Base-by-base conservation (phyloP, 108 stramenopile genomes). In the Cyclotella baltica region DNA sequence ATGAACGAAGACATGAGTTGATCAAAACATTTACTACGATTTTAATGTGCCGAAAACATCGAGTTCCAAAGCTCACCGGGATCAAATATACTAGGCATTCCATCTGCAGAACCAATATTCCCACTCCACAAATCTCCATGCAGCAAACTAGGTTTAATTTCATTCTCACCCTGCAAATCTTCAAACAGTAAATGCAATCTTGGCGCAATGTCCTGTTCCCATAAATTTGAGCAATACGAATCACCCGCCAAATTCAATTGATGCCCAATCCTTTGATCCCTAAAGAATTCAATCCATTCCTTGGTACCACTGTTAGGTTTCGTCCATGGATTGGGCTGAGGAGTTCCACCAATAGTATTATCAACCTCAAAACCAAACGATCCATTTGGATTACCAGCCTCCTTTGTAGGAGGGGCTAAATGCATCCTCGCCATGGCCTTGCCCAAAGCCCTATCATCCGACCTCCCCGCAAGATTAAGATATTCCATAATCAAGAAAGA, bases 101-200 rank as follows among this genome's bases (percentile, higher is more conserved):
- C 86, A 53, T 85, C 83, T 13, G 86, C 84, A 31, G 65, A 67
- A 13, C 86, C 86, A 51, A 87, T 85, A 47, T 87, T 87, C 15
- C 86, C 86, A 51, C 73, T 71, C 86, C 86, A 87, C 62, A 87
- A 74, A 77, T 87, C 86, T 28, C 86, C 86, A 73, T 87, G 86
- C 27, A 87, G 61, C 57, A 87, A 62, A 15, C 72, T 78, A 13
- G 86, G 86, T 43, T 70, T 57, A 35, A 78, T 85, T 29, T 87
- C 86, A 36, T 73, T 75, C 43, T 75, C 81, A 31, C 63, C 81
- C 0, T 29, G 47, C 25, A 85, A 58, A 29, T 68, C 86, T 29
- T 86, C 73, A 57, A 86, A 86, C 25, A 86, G 51, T 15, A 78
- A 64, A 43, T 75, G 67, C 62, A 86, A 64, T 55, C 85, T 62